These are phyloP conservation scores for Cetradonia linearis DNA, from an alignment of 495 filamentous ascomycete species.

Conservation along the genomic window DNA sequence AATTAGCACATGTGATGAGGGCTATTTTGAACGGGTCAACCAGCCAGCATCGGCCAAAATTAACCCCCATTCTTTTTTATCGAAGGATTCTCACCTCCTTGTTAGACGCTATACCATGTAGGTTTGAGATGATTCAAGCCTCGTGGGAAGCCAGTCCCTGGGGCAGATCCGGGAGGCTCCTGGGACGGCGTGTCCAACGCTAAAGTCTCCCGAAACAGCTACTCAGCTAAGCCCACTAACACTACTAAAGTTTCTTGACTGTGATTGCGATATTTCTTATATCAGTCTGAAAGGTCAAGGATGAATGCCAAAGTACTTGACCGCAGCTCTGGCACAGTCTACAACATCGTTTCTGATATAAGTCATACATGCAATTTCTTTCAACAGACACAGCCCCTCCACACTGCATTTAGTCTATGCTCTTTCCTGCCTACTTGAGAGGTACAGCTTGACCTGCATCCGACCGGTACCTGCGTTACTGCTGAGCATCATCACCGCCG, in stretches of 20 bases:
- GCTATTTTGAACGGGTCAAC: constrained; percentile 2
- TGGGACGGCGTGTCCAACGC: constrained; percentile 11
- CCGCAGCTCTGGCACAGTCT: constrained; percentile 27
- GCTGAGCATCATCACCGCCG: neutral
- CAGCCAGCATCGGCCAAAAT: constrained; percentile 1
- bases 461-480: constrained; percentile 12
- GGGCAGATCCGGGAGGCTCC: constrained; percentile 6
- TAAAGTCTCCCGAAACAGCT: constrained; percentile 19
- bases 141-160: constrained; percentile 11
- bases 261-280: constrained; percentile 11
- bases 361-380: constrained; percentile 14
- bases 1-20: neutral
- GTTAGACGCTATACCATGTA: constrained; percentile 4
- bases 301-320: constrained; percentile 17
- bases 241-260: constrained; percentile 12
- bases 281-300: constrained; percentile 17
- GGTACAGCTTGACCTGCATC: constrained; percentile 14
- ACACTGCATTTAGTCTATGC: constrained; percentile 9
- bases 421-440: constrained; percentile 10
- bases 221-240: constrained; percentile 18
- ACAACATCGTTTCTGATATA: neutral
- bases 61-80: constrained; percentile 5
- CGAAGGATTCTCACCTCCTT: neutral
- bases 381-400: constrained; percentile 19
- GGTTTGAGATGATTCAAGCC: constrained; percentile 6